phyloP scores from a whole-genome alignment of 192 early-diverging fungal genomes.

The Chytriomyces hyalinus region DNA sequence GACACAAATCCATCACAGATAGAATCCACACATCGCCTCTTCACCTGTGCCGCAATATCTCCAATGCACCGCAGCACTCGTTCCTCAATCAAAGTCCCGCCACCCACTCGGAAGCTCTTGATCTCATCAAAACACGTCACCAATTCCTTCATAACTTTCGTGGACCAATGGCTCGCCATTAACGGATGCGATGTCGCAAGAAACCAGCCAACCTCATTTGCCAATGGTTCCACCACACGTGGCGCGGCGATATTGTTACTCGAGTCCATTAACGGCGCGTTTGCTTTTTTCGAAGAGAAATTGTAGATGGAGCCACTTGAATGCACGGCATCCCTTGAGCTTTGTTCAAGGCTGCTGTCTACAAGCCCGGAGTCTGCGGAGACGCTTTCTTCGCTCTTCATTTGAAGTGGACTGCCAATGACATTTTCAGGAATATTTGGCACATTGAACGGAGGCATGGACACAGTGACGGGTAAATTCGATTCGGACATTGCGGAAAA shows the following conservation, averaged over 20 bases:
- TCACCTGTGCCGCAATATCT: constrained; percentile 73
- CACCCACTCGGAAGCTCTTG: constrained; percentile 72
- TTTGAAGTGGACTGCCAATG: background rate
- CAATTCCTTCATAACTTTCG: constrained; percentile 74
- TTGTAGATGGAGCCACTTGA: background rate
- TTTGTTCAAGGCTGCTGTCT: too few species aligned
- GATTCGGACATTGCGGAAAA: background rate
- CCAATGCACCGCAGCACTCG: constrained; percentile 64
- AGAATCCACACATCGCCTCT: constrained; percentile 72
- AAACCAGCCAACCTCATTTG: constrained; percentile 9
- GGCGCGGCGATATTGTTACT: background rate
- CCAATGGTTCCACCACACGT: background rate
- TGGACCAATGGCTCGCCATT: constrained; percentile 77
- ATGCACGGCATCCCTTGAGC: too few species aligned
- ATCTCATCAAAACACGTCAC: constrained; percentile 81
- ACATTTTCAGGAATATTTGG: background rate
- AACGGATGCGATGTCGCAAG: constrained; percentile 54
- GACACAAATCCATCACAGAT: constrained; percentile 78
- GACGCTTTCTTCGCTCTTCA: background rate
- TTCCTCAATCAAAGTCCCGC: constrained; percentile 56
- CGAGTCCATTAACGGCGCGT: background rate
- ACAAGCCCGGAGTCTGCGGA: background rate
- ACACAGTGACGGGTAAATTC: background rate
- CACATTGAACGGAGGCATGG: background rate
- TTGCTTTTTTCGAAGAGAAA: background rate